A percentile compares a stretch with the other conserved stretches of the same genome.
phyloP scores from a whole-genome alignment of 225 moss, liverwort and hornwort species.

The Pseudisothecium myosuroides region DNA sequence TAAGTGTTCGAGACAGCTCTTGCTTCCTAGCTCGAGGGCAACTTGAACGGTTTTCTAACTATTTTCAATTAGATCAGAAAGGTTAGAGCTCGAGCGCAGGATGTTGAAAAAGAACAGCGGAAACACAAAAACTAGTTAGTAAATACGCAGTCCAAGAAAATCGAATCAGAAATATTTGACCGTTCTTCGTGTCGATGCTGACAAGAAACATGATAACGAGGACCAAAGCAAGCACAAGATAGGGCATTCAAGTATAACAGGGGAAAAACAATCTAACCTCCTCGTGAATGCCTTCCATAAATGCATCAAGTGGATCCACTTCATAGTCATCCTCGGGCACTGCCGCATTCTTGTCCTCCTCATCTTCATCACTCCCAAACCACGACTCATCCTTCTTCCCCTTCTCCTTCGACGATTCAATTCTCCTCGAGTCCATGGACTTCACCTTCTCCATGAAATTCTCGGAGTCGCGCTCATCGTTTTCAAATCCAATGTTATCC shows the following conservation, averaged over 20 bases:
- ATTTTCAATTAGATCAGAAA: background rate
- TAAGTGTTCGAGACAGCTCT: background rate
- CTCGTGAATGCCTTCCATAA: slow-evolving; percentile 99
- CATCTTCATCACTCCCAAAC: slow-evolving; percentile 46
- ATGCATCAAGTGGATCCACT: slow-evolving; percentile 93
- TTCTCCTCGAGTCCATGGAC: background rate
- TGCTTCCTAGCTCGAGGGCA: background rate
- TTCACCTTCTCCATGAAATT: slow-evolving; percentile 16
- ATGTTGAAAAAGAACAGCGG: background rate
- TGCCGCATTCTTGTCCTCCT: slow-evolving; percentile 1
- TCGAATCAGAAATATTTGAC: background rate
- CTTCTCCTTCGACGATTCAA: slow-evolving; percentile 1
- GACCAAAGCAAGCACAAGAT: background rate
- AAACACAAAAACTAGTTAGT: background rate
- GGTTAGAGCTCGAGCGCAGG: background rate
- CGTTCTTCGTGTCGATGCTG: background rate
- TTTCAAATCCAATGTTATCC: slow-evolving; percentile 65
- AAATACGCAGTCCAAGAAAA: background rate
- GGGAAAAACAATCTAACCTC: slow-evolving; percentile 32
- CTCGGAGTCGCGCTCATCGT: slow-evolving; percentile 30
- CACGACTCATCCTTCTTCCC: slow-evolving; percentile 24
- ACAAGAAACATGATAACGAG: background rate
- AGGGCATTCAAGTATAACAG: background rate
- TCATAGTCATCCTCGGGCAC: slow-evolving; percentile 33
- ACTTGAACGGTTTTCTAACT: background rate